A percentile compares a stretch with the other conserved stretches of the same genome.
Conservation (phyloP, 352 stramenopile genomes). For the Phytophthora pisi region DNA sequence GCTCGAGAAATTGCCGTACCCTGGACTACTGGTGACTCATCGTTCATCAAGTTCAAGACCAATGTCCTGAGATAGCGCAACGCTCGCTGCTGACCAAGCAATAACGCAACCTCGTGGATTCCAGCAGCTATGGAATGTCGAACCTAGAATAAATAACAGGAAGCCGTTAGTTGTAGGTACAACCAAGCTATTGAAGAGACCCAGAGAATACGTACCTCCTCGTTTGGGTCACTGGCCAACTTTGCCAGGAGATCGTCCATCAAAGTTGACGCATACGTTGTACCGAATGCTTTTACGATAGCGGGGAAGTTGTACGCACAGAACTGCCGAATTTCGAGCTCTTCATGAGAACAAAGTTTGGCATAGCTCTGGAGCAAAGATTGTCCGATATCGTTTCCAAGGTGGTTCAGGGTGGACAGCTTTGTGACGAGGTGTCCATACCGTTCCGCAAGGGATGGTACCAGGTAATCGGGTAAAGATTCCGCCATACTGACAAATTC, state of each 20-base stretch:
- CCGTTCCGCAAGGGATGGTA: constrained; percentile 52
- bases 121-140: constrained; percentile 69
- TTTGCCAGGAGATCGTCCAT: constrained; percentile 79
- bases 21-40: constrained; percentile 67
- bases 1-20: constrained; percentile 62
- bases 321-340: constrained; percentile 61
- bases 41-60: constrained; percentile 61
- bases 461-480: constrained; percentile 64
- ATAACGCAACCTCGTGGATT: constrained; percentile 72
- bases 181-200: background rate
- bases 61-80: constrained; percentile 69
- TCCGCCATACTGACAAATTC: constrained; percentile 67
- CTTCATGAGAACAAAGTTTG: constrained; percentile 62
- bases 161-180: background rate
- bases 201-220: constrained; percentile 39
- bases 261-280: constrained; percentile 55
- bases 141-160: constrained; percentile 36
- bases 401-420: constrained; percentile 58
- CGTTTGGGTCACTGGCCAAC: constrained; percentile 53
- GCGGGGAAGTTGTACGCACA: constrained; percentile 86
- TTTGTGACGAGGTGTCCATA: constrained; percentile 74
- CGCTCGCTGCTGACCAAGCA: constrained; percentile 66
- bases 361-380: constrained; percentile 68
- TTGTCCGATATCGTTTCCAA: constrained; percentile 55
- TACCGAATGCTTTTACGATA: constrained; percentile 73